Conservation (phyloP, 768 basidiomycete genomes). For the Pilatotrama ljubarskyi region DNA sequence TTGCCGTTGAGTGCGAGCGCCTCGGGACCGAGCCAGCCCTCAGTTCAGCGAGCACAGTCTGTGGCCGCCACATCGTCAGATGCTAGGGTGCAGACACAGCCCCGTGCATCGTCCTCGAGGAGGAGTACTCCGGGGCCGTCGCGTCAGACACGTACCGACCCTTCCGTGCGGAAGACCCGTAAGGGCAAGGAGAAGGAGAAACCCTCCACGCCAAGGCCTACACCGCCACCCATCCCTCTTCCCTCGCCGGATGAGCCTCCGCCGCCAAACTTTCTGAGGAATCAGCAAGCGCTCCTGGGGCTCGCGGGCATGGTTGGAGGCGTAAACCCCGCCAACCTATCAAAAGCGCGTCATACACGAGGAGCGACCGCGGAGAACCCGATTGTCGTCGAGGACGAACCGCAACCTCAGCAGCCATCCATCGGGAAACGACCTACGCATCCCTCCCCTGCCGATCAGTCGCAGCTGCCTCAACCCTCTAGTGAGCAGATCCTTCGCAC, state of each 20-base stretch:
- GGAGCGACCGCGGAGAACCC: conserved; percentile 64
- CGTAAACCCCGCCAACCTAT: conserved; percentile 57
- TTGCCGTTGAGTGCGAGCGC: conserved; percentile 37
- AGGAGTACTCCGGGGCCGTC: conserved; percentile 18
- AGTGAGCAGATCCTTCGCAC: conserved; percentile 60
- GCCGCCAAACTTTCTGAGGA: conserved; percentile 72
- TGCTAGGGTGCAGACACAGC: neutral
- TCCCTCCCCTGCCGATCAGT: conserved; percentile 39
- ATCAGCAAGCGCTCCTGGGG: conserved; percentile 70
- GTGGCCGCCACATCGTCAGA: neutral
- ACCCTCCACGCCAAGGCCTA: conserved; percentile 43
- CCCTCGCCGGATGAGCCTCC: conserved; percentile 62
- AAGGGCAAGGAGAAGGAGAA: conserved; percentile 39
- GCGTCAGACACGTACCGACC: conserved; percentile 25
- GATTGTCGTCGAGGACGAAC: conserved; percentile 67
- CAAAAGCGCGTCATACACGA: conserved; percentile 39
- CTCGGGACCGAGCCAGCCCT: conserved; percentile 34
- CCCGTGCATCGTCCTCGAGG: conserved; percentile 2
- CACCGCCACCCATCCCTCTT: conserved; percentile 57
- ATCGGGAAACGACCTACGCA: conserved; percentile 30
- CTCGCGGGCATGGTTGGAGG: conserved; percentile 69
- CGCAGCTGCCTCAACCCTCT: conserved; percentile 48
- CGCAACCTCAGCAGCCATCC: conserved; percentile 16
- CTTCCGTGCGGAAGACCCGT: conserved; percentile 29
- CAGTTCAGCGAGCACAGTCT: neutral